These are phyloP conservation scores for Phaffia tasmanica DNA, from an alignment of 768 basidiomycete genomes.

Conservation along the genomic window DNA sequence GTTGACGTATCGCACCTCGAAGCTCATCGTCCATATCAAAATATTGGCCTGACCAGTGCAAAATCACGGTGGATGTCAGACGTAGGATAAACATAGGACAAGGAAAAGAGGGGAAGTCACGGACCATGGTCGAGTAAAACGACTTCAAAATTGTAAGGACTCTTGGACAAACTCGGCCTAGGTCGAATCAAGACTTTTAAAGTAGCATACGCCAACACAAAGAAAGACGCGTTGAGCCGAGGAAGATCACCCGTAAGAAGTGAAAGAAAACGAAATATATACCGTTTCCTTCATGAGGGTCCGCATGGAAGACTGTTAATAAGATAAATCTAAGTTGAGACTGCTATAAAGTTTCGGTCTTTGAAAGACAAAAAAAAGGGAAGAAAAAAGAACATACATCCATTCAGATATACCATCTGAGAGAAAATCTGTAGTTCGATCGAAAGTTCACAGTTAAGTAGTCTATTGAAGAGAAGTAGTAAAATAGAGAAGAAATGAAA, in stretches of 20 bases:
- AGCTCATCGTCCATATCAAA: conserved; percentile 75
- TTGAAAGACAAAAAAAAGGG: conserved; percentile 43
- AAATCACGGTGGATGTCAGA: not conserved
- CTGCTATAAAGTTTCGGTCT: not conserved
- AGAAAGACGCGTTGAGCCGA: no score
- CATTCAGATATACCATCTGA: conserved; percentile 90
- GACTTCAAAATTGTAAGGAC: conserved; percentile 91
- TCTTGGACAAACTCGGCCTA: conserved; percentile 50
- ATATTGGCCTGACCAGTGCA: conserved; percentile 48
- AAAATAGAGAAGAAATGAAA: not conserved
- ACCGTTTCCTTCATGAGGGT: conserved; percentile 66
- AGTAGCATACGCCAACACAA: conserved; percentile 40
- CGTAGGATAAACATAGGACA: not conserved
- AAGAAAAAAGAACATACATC: conserved; percentile 55
- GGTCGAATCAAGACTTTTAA: conserved; percentile 76
- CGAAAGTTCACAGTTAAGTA: not conserved
- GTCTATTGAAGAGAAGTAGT: not conserved
- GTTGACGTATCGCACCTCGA: conserved; percentile 37
- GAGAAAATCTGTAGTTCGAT: conserved; percentile 57
- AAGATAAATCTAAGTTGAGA: conserved; percentile 9
- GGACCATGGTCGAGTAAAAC: conserved; percentile 78
- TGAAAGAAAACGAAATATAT: not conserved
- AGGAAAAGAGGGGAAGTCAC: conserved; percentile 24
- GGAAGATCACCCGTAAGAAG: not conserved
- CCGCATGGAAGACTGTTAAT: conserved; percentile 45